Percentiles rank a stretch among this genome's conserved stretches.
phyloP scores from a whole-genome alignment of 2,329 filamentous ascomycete genomes.

The Geosmithia putterillii region DNA sequence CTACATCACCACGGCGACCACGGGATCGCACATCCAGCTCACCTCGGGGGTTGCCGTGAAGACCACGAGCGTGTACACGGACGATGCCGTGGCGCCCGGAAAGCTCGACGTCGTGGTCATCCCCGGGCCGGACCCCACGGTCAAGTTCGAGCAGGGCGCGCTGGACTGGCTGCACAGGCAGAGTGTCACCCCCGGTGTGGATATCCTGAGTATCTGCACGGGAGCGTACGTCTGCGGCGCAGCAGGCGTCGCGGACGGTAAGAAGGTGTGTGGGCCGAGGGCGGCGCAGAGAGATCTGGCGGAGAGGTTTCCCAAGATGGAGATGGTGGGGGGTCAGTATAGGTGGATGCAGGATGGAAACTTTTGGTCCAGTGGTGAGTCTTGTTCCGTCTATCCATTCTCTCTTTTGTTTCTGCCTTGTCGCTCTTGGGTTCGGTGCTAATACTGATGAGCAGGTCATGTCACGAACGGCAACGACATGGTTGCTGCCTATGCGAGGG shows the following conservation, averaged over 20 bases:
- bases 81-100: constrained; percentile 34
- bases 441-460: constrained; percentile 22
- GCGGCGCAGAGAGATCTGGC: constrained; percentile 25
- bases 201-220: constrained; percentile 39
- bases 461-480: constrained; percentile 45
- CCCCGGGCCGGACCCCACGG: constrained; percentile 33
- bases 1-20: constrained; percentile 30
- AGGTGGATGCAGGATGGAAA: constrained; percentile 41
- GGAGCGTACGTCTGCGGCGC: constrained; percentile 34
- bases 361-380: constrained; percentile 40
- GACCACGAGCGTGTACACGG: constrained; percentile 29
- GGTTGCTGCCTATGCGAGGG: constrained; percentile 36
- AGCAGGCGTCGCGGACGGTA: constrained; percentile 34
- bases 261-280: constrained; percentile 32
- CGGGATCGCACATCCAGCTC: constrained; percentile 21
- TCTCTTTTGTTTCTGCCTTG: neutral
- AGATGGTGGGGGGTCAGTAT: constrained; percentile 30
- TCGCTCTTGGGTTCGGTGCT: neutral
- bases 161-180: constrained; percentile 32
- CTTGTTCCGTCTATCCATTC: neutral
- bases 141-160: constrained; percentile 16
- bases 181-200: constrained; percentile 21
- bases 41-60: constrained; percentile 25
- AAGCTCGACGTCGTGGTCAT: constrained; percentile 37
- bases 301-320: constrained; percentile 22